Base-by-base conservation (phyloP, 2,329 filamentous ascomycete genomes). In the Monilinia vaccinii-corymbosi region DNA sequence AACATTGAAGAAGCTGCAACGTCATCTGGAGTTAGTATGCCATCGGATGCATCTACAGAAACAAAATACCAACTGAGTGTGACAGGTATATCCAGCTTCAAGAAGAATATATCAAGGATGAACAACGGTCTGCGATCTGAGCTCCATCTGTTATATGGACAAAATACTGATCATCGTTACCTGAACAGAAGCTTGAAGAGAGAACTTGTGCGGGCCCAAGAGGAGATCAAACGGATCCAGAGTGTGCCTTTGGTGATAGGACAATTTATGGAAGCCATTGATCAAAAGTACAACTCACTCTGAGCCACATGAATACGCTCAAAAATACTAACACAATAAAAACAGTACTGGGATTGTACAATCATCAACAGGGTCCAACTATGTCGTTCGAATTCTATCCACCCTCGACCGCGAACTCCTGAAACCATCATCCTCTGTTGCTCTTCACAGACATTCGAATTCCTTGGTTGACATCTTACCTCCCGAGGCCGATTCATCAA, bases 61-160 rank as follows among this genome's bases (percentile, higher is more conserved):
- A 8, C 14, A 21, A 40, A 4, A 52, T 50, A 63, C 72, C 75
- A 64, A 71, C 62, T 47, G 44, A 62, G 64, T 60, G 65, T 69
- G 23, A 46, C 32, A 91, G 87, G 75, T 90, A 96, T 75, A 96
- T 97, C 74, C 91, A 97, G 76, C 82, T 99, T 69, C 94, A 99
- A 78, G 94, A 99, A 77, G 94, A 99, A 75, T 99, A 99, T 77
- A 99, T 99, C 85, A 99, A 99, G 79, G 94, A 99, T 84, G 94
- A 99, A 81, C 94, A 99, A 79, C 87, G 90, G 88, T 89, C 76
- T 59, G 73, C 62, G 44, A 58, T 49, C 56, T 44, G 25, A 31
- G 10, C n/a, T 38, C 13, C 23, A 55, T 46, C 11, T 14, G 11
- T 14, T 40, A 8, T 18, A 38, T 13, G 16, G n/a, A 23, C 38